Conservation (phyloP, 306 rosid genomes). For the Cucurbita moschata region DNA sequence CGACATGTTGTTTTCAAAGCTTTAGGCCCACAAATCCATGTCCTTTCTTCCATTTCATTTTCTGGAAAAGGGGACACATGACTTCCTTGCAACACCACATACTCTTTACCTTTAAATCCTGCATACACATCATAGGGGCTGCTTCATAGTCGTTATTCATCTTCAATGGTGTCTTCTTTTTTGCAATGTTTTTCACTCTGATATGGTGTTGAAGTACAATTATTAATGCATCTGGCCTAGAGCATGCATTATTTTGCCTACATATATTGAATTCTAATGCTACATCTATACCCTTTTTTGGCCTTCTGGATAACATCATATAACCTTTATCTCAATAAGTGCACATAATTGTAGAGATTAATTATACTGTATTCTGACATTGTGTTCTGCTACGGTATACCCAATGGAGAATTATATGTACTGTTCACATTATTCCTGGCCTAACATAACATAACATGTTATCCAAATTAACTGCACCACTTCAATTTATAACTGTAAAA, state of each 20-base stretch:
- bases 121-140: background rate
- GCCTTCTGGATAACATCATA: background rate
- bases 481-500: too few species aligned
- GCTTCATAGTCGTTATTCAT: background rate
- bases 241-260: background rate
- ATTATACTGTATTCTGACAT: background rate
- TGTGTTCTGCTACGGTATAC: too few species aligned
- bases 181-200: background rate
- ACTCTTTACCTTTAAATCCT: background rate
- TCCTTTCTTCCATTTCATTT: background rate
- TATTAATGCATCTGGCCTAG: background rate
- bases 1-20: background rate
- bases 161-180: too few species aligned
- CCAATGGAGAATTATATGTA: too few species aligned
- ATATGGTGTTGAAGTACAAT: background rate
- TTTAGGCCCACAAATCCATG: slow-evolving; percentile 3
- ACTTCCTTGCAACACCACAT: background rate
- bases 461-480: background rate
- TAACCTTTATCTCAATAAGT: background rate
- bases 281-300: background rate
- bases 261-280: background rate
- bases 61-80: background rate
- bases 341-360: background rate
- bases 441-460: background rate
- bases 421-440: background rate